Evolutionary conservation across 176 grass and related monocot species (phyloP), one percentile per base, ranked within the genome.

Genomic region (Musa itinerans): DNA sequence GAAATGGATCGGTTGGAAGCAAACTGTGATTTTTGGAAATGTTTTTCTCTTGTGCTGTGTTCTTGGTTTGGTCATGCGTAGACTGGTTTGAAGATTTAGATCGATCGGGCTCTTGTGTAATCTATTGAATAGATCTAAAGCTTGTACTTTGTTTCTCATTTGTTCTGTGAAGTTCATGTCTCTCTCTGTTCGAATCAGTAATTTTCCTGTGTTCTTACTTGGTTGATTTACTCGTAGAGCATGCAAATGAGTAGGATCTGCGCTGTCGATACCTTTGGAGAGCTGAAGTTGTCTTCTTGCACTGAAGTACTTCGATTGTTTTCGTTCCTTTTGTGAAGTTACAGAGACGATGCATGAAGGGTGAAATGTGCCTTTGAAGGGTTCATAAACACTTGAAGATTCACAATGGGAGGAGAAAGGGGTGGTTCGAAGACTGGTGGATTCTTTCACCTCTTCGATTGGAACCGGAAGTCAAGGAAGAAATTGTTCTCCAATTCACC

Each of bases 391-490:
- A 10, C 34, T 43, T 27, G 17, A 43, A 8, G 34, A 13, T 12
- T 1, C 15, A 10, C 16, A 48, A 92, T 96, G 89, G 79, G 83
- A 65, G 64, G 80, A 58, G 85, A 92, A 66, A 90, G 71, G 51
- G 93, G 87, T 55, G 76, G 83, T 59, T 74, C 83, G 3, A 88
- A 82, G 83, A 78, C 79, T 22, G 72, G 83, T 12, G 85, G 85
- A n/a, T 82, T 96, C 70, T 90, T 90, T 79, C 83, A 96, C 77
- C 74, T 96, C 50, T 92, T 96, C 13, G 89, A 90, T 75, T 90
- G 89, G 85, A 96, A 90, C 56, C 77, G 87, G 19, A 96, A 96
- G 69, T 96, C 93, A 5, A 82, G 85, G 54, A 92, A 92, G 87
- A 96, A 90, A 80, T 63, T 96, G 21, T 96, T 96, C 81, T 82